Evolutionary conservation across 2,329 filamentous ascomycete species (phyloP), one percentile per base, ranked within the genome.

Genomic region (Paracamarosporium sp.): DNA sequence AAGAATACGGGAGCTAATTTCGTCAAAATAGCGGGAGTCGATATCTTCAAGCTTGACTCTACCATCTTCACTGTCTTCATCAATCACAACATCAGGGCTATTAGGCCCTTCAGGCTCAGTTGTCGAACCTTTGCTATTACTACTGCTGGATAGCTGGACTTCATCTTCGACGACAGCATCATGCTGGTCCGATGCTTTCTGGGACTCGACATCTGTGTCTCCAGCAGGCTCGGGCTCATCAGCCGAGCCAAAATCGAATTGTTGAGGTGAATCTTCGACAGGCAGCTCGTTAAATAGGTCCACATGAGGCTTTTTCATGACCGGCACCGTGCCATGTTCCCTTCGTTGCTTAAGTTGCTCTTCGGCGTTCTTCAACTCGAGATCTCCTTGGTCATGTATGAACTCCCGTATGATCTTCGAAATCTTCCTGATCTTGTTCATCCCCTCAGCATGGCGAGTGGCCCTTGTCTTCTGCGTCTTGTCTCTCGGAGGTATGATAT

Each of bases 381-480:
- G 53, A 40, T 51, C 47, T 3, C 59, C 61, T 33, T 60, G 40
- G 13, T 55, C 31, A 12, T n/a, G 15, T 17, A 63, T 60, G 22
- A 61, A 25, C 1, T 53, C 56, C 20, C 54, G 35, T 53, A 68
- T 57, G 25, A 67, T 59, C 30, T 33, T 30, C 9, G 55, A 47
- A 22, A 64, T 61, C 5, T 30, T 41, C 45, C 55, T 54, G 5
- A 67, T 12, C 41, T 67, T 52, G 5, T 56, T 41, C 25, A 61
- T 27, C 1, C 55, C 45, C 0, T 56, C 28, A 4, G 55, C 59
- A 20, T 66, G 46, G 12, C 28, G 33, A 5, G 54, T 40, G 30
- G 35, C 31, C 28, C 56, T 27, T 2, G 27, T 31, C 8, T 48
- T 56, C 44, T 52, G 50, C 12, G 35, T 47, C 27, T 63, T 62